Percentiles rank a stretch among this genome's conserved stretches.
Conservation (phyloP, 129 eudicot genomes). For the Pittosporum tobira region DNA sequence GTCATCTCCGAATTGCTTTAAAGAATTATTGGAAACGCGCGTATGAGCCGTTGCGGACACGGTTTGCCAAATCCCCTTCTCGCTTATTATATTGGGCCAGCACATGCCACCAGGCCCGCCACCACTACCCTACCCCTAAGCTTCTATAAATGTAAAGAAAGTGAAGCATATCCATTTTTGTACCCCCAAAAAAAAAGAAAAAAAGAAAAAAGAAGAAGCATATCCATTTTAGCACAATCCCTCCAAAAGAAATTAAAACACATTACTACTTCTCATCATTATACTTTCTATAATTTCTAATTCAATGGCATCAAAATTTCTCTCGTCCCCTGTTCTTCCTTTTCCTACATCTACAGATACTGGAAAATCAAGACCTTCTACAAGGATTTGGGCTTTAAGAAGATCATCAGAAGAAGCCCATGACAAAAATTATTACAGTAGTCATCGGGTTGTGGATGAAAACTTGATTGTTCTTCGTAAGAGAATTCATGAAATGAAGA, state of each 20-base stretch:
- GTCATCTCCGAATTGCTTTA: not conserved
- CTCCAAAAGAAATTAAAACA: too few relatives aligned
- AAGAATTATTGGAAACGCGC: not conserved
- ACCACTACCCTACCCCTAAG: not conserved
- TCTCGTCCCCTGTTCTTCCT: not conserved
- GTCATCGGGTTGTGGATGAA: slow-evolving; percentile 26
- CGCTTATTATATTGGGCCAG: not conserved
- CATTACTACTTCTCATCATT: too few relatives aligned
- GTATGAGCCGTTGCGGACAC: slow-evolving; percentile 1
- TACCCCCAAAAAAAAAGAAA: too few relatives aligned
- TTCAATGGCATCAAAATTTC: slow-evolving; percentile 20
- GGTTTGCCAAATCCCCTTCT: slow-evolving; percentile 2
- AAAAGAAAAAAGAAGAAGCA: not conserved
- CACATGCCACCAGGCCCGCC: not conserved
- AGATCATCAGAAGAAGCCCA: not conserved
- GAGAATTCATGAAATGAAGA: slow-evolving; percentile 38
- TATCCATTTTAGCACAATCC: slow-evolving; percentile 1
- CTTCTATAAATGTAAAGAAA: not conserved
- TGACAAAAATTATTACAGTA: not conserved
- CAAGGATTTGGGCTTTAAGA: not conserved
- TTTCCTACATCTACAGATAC: not conserved
- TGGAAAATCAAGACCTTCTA: not conserved
- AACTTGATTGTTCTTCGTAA: slow-evolving; percentile 34
- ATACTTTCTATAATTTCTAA: too few relatives aligned
- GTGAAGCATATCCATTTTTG: not conserved